Evolutionary conservation across 495 filamentous ascomycete species (phyloP).

Genomic region (Aspergillus baeticus): DNA sequence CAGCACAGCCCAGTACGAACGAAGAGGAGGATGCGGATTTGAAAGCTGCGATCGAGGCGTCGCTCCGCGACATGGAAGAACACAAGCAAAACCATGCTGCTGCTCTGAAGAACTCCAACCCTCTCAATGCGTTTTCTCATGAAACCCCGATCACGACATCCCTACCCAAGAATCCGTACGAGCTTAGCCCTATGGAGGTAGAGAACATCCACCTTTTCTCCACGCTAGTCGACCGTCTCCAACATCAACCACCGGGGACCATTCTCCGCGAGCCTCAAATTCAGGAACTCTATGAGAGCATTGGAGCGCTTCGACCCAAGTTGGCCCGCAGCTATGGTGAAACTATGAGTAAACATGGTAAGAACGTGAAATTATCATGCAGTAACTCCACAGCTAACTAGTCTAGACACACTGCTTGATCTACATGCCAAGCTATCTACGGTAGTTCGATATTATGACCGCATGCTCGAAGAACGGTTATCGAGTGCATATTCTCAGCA

Average conservation of each 20-base stretch:
- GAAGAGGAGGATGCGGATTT: slow-evolving; percentile 82
- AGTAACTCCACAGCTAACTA: slow-evolving; percentile 24
- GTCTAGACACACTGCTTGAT: slow-evolving; percentile 78
- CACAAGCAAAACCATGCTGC: slow-evolving; percentile 90
- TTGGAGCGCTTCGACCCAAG: slow-evolving; percentile 87
- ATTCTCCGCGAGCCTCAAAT: slow-evolving; percentile 96
- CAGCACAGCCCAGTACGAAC: slow-evolving; percentile 15
- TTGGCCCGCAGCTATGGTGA: slow-evolving; percentile 95
- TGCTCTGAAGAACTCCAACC: slow-evolving; percentile 64
- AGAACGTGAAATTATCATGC: slow-evolving; percentile 24
- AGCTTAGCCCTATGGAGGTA: slow-evolving; percentile 88
- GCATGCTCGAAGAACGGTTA: slow-evolving; percentile 93
- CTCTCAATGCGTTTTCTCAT: slow-evolving; percentile 30
- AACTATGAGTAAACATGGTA: slow-evolving; percentile 99
- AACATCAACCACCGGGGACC: slow-evolving; percentile 92
- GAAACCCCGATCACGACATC: slow-evolving; percentile 30
- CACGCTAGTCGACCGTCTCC: slow-evolving; percentile 89
- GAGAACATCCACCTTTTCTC: slow-evolving; percentile 98
- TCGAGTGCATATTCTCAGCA: slow-evolving; percentile 91
- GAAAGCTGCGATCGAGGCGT: slow-evolving; percentile 94
- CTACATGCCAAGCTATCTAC: slow-evolving; percentile 93
- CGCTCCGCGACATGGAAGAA: slow-evolving; percentile 96
- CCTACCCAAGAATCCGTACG: slow-evolving; percentile 85
- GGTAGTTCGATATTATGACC: slow-evolving; percentile 97
- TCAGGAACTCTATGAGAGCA: slow-evolving; percentile 96